These are phyloP conservation scores for Salmacisia buchloeana DNA, from an alignment of 1,284 basidiomycete genomes.

Conservation along the genomic window DNA sequence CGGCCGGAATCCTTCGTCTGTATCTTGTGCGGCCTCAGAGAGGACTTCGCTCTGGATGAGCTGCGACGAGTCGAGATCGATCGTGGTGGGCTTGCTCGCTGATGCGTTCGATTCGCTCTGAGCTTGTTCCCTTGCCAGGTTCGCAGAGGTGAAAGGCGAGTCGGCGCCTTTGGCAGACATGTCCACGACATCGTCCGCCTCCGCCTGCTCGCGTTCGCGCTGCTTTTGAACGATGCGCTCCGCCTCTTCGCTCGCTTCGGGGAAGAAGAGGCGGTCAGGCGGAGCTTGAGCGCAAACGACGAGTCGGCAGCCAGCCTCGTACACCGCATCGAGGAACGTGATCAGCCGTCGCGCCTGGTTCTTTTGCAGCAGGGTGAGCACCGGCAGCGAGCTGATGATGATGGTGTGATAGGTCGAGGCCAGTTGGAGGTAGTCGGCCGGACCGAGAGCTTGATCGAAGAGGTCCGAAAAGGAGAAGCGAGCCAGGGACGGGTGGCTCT, in stretches of 20 bases:
- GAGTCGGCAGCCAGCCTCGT: conserved; percentile 52
- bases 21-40: conserved; percentile 55
- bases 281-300: conserved; percentile 55
- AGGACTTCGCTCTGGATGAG: conserved; percentile 62
- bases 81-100: conserved; percentile 17
- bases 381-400: conserved; percentile 61
- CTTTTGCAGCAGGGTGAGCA: conserved; percentile 61
- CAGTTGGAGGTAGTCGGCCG: conserved; percentile 66
- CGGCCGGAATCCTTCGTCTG: conserved; percentile 60
- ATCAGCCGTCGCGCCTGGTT: conserved; percentile 68
- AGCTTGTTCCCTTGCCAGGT: conserved; percentile 16
- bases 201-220: neutral
- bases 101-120: neutral
- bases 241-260: conserved; percentile 53
- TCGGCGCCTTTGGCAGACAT: conserved; percentile 28
- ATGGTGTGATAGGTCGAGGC: conserved; percentile 61
- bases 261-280: conserved; percentile 62
- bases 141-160: conserved; percentile 22
- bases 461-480: conserved; percentile 63
- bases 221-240: conserved; percentile 1
- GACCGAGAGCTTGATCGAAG: conserved; percentile 63
- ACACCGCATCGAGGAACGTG: conserved; percentile 65
- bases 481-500: conserved; percentile 49
- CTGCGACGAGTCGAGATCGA: conserved; percentile 48
- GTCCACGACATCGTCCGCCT: conserved; percentile 27